phyloP scores from a whole-genome alignment of 306 rosid genomes.

The Malus orientalis region DNA sequence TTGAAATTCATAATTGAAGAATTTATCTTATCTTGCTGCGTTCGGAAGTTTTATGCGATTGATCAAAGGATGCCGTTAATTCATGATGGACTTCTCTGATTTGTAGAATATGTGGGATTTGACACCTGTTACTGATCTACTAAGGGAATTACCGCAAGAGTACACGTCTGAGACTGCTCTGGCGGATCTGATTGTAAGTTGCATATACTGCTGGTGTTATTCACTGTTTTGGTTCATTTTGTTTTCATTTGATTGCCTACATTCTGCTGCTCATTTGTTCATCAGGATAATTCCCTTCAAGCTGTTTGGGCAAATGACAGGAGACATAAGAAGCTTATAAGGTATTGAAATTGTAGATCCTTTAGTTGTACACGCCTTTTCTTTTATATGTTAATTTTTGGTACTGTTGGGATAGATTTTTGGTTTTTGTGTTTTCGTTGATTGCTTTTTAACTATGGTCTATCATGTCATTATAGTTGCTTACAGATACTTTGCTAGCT shows the following conservation, averaged over 20 bases:
- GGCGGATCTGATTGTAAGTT: conserved; percentile 60
- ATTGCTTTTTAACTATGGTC: not conserved
- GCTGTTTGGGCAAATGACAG: conserved; percentile 48
- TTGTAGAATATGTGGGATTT: conserved; percentile 69
- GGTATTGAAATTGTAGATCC: conserved; percentile 18
- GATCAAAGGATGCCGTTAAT: not conserved
- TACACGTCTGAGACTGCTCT: conserved; percentile 53
- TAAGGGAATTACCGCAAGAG: conserved; percentile 50
- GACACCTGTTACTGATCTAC: conserved; percentile 47
- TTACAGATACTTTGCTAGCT: not conserved
- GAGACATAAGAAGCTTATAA: conserved; percentile 24
- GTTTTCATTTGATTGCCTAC: not conserved
- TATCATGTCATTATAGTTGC: not conserved
- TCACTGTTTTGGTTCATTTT: not conserved
- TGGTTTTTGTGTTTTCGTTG: not conserved
- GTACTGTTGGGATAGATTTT: not conserved
- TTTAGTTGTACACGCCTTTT: not conserved
- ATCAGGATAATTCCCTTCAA: conserved; percentile 66
- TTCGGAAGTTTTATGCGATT: not conserved
- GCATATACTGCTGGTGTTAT: not conserved
- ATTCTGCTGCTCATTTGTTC: conserved; percentile 1
- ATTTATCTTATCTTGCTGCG: not conserved
- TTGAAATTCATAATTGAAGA: not conserved
- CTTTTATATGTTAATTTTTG: not conserved
- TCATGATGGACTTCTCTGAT: not conserved